These are phyloP conservation scores for Elongisporangium undulatum DNA, from an alignment of 352 stramenopile genomes.

Conservation along the genomic window DNA sequence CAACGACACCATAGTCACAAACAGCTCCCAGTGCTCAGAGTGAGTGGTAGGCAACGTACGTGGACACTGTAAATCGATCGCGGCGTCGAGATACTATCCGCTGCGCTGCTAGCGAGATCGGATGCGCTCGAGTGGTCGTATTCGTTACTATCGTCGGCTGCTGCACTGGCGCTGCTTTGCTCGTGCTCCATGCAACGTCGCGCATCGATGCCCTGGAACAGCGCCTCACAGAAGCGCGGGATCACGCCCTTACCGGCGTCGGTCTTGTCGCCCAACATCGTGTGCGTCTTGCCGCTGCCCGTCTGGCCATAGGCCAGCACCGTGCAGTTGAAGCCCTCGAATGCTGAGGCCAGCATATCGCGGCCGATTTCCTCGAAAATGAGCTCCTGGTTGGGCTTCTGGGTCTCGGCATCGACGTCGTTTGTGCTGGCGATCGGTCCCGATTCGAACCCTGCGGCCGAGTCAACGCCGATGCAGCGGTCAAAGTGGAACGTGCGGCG, in stretches of 20 bases:
- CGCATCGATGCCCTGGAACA: slow-evolving; percentile 65
- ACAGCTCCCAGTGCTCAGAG: too few species aligned
- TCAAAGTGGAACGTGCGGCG: slow-evolving; percentile 77
- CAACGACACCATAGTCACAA: slow-evolving; percentile 2
- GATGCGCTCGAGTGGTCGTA: slow-evolving; percentile 6
- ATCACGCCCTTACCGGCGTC: slow-evolving; percentile 63
- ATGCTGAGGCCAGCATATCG: slow-evolving; percentile 64
- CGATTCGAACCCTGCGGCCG: slow-evolving; percentile 17
- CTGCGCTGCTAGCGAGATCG: slow-evolving; percentile 1
- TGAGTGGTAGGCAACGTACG: slow-evolving; percentile 8
- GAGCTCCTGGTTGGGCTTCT: slow-evolving; percentile 60
- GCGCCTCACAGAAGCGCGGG: slow-evolving; percentile 69
- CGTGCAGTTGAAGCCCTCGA: slow-evolving; percentile 83
- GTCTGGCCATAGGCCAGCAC: slow-evolving; percentile 82
- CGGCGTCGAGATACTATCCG: slow-evolving; percentile 7
- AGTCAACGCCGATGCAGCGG: slow-evolving; percentile 60
- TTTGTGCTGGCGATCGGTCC: slow-evolving; percentile 34
- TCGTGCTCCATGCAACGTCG: slow-evolving; percentile 22
- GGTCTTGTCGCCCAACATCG: slow-evolving; percentile 75
- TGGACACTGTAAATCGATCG: slow-evolving; percentile 45
- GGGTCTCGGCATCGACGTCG: slow-evolving; percentile 32
- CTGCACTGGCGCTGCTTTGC: neutral
- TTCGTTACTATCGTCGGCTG: slow-evolving; percentile 14
- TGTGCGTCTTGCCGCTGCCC: slow-evolving; percentile 79
- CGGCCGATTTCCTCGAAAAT: slow-evolving; percentile 76